phyloP scores from a whole-genome alignment of 305 asterid genomes.

The Plantago coronopus region DNA sequence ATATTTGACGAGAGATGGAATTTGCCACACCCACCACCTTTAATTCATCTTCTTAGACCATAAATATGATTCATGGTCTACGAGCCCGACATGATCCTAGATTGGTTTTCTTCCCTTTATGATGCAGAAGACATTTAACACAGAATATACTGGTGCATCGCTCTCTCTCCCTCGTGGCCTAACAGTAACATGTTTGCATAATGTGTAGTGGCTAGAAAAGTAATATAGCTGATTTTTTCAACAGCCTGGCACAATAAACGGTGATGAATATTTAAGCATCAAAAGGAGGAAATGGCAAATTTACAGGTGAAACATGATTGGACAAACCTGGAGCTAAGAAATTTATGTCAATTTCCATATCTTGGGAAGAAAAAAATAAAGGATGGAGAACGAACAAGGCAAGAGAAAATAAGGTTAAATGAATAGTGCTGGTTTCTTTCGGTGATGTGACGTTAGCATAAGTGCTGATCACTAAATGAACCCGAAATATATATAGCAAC shows the following conservation, averaged over 20 bases:
- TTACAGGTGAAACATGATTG: background rate
- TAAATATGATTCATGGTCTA: no score
- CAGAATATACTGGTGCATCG: no score
- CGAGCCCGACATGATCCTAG: no score
- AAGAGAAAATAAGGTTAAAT: background rate
- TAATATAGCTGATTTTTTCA: background rate
- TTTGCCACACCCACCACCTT: no score
- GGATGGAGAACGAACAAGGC: background rate
- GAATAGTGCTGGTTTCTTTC: background rate
- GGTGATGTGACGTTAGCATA: background rate
- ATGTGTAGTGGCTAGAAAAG: background rate
- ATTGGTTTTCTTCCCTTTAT: no score
- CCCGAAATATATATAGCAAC: background rate
- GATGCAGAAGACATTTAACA: no score
- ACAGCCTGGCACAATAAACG: background rate
- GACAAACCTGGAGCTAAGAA: background rate
- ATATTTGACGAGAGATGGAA: no score
- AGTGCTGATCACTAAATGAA: background rate
- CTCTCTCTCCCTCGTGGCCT: background rate
- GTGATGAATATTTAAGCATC: background rate
- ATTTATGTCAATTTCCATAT: background rate
- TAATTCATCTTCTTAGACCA: no score
- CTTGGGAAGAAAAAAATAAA: no score
- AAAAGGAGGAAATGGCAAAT: constrained; percentile 2
- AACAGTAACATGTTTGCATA: background rate